Evolutionary conservation across 129 eudicot species (phyloP).

Genomic region (Arctium minus): DNA sequence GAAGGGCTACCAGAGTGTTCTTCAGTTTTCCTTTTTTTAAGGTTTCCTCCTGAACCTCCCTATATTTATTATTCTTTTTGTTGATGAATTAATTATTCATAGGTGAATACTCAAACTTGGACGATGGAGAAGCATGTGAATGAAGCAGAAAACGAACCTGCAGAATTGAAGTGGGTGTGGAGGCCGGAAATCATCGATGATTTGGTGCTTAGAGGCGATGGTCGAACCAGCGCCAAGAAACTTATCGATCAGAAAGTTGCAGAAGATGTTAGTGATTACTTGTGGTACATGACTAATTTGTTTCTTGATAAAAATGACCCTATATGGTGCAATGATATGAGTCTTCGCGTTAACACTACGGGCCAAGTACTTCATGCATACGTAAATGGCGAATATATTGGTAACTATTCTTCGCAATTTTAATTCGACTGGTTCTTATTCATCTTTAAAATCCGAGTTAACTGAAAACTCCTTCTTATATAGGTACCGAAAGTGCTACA

Average conservation of each 20-base stretch:
- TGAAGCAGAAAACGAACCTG: slow-evolving; percentile 31
- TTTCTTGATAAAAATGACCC: slow-evolving; percentile 41
- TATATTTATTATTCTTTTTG: not conserved
- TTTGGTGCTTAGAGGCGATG: slow-evolving; percentile 32
- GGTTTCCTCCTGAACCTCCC: no score
- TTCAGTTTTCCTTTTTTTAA: no score
- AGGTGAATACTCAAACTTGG: slow-evolving; percentile 63
- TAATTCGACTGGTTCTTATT: not conserved
- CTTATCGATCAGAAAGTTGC: slow-evolving; percentile 53
- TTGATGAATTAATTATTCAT: not conserved
- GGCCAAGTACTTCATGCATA: slow-evolving; percentile 64
- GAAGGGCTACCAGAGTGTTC: no score
- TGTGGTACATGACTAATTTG: slow-evolving; percentile 81
- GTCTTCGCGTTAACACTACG: slow-evolving; percentile 40
- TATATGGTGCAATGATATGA: slow-evolving; percentile 45
- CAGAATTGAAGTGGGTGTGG: slow-evolving; percentile 55
- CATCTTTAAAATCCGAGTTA: not conserved
- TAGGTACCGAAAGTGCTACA: slow-evolving; percentile 22
- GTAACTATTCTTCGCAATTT: slow-evolving; percentile 21
- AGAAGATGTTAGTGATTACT: slow-evolving; percentile 57
- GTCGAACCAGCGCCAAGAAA: slow-evolving; percentile 11
- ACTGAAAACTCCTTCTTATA: not conserved
- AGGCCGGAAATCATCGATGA: slow-evolving; percentile 36
- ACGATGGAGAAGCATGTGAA: slow-evolving; percentile 37
- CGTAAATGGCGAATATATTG: slow-evolving; percentile 53